phyloP scores from a whole-genome alignment of 1,284 basidiomycete species.

The Lentinula novae-zelandiae region DNA sequence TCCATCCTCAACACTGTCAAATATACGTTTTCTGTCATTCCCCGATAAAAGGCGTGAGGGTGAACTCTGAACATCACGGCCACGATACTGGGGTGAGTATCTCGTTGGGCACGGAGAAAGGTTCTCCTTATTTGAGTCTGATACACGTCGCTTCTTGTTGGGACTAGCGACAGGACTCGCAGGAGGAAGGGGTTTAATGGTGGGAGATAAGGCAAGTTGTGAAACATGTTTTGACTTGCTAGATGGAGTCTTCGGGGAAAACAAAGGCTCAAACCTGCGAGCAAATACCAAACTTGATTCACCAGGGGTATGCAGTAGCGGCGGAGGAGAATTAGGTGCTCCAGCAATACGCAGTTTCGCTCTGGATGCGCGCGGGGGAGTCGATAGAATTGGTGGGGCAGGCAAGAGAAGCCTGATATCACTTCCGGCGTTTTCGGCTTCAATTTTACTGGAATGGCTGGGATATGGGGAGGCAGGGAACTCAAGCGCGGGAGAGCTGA shows the following conservation, averaged over 20 bases:
- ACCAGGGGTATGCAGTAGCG: not conserved
- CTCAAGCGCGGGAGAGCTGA: not conserved
- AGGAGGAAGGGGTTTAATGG: not conserved
- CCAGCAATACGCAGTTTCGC: not conserved
- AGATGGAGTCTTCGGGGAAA: constrained; percentile 21
- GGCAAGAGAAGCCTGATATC: not conserved
- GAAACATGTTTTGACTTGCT: not conserved
- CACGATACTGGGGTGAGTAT: constrained; percentile 20
- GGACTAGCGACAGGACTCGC: constrained; percentile 15
- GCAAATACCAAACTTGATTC: not conserved
- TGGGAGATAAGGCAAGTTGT: constrained; percentile 12
- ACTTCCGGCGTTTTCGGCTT: not conserved
- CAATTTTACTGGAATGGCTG: not conserved
- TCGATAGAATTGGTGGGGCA: constrained; percentile 5
- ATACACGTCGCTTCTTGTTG: constrained; percentile 28
- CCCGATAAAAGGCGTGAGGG: not conserved
- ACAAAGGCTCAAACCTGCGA: constrained; percentile 6
- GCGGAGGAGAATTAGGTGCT: not conserved
- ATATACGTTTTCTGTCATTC: not conserved
- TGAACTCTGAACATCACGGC: not conserved
- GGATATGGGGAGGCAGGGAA: not conserved
- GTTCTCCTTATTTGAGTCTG: constrained; percentile 30
- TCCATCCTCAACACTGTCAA: not conserved
- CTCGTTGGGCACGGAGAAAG: constrained; percentile 20
- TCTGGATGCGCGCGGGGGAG: not conserved